Conservation (phyloP, 257 asterid species). For the Ehretia macrophylla region DNA sequence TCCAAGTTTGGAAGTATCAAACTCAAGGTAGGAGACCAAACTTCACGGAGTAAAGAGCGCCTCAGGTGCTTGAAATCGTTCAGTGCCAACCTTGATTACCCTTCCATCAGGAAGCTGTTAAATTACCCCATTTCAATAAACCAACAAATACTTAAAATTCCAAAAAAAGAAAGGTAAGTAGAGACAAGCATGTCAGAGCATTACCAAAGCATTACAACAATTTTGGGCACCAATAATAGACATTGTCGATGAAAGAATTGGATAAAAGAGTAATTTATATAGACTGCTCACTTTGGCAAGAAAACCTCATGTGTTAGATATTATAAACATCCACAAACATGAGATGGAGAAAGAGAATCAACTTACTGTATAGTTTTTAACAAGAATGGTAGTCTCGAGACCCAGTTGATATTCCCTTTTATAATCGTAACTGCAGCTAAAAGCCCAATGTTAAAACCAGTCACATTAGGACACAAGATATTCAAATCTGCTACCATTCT, state of each 20-base stretch:
- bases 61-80: constrained; percentile 97
- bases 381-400: constrained; percentile 93
- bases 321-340: background rate
- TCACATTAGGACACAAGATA: constrained; percentile 1
- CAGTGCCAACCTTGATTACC: constrained; percentile 90
- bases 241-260: too few species aligned
- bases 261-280: too few species aligned
- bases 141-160: background rate
- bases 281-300: too few species aligned
- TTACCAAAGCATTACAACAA: background rate
- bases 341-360: constrained; percentile 1
- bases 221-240: background rate
- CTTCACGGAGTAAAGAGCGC: constrained; percentile 96
- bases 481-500: constrained; percentile 9
- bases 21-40: constrained; percentile 11
- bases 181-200: background rate
- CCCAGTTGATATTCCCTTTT: constrained; percentile 98
- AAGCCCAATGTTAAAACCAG: constrained; percentile 11
- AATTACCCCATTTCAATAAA: background rate
- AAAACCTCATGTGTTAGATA: too few species aligned
- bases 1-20: constrained; percentile 6
- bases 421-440: constrained; percentile 75
- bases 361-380: constrained; percentile 94
- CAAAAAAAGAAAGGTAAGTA: background rate
- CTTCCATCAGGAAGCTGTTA: constrained; percentile 98